phyloP scores from a whole-genome alignment of 106 monocot species.

The Apostasia shenzhenica region DNA sequence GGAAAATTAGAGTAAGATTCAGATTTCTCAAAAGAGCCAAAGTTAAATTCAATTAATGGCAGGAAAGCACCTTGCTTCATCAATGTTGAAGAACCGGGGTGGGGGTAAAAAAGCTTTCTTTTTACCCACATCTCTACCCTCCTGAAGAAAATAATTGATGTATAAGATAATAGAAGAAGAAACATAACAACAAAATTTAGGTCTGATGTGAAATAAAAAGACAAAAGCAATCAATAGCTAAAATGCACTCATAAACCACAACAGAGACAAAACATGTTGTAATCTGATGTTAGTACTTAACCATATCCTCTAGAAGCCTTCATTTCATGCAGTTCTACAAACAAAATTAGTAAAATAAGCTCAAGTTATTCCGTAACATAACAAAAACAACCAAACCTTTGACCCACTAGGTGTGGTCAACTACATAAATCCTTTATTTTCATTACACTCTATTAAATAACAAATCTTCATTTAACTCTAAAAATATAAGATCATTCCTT shows the following conservation, averaged over 20 bases:
- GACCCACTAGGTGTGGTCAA: no score
- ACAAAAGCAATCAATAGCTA: neutral
- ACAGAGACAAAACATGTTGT: no score
- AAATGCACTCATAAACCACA: neutral
- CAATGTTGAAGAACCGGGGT: conserved; percentile 87
- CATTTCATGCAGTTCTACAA: no score
- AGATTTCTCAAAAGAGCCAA: neutral
- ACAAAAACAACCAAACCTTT: no score
- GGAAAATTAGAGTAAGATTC: neutral
- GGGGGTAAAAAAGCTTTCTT: conserved; percentile 92
- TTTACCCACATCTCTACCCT: conserved; percentile 64
- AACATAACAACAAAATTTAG: neutral
- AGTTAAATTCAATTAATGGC: neutral
- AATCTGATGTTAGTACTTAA: no score
- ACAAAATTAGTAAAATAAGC: no score
- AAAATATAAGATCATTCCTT: no score
- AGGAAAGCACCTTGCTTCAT: conserved; percentile 70
- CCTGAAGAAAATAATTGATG: conserved; percentile 30
- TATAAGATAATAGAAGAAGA: neutral
- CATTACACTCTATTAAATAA: no score
- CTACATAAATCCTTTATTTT: no score
- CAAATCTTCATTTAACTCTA: no score
- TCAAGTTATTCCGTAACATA: no score
- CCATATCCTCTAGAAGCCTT: no score
- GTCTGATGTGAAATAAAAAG: neutral